These are phyloP conservation scores for Clavispora phyllophila DNA, from an alignment of 805 yeast species.

Conservation along the genomic window DNA sequence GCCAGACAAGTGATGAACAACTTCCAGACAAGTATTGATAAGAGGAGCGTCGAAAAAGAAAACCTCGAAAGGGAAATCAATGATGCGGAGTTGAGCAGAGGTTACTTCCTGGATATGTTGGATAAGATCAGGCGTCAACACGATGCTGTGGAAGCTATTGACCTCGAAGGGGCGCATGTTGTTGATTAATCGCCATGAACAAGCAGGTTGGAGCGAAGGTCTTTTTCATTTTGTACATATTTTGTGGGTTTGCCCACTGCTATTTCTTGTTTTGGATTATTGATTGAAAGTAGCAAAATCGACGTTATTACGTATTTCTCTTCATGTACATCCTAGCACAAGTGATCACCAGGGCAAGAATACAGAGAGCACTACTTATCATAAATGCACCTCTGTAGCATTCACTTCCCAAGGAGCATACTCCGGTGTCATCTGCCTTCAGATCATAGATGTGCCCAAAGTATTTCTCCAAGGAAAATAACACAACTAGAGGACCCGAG, in stretches of 20 bases:
- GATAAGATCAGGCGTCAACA: constrained; percentile 42
- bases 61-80: constrained; percentile 47
- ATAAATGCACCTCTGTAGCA: constrained; percentile 37
- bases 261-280: constrained; percentile 2
- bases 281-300: background rate
- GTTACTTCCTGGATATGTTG: constrained; percentile 49
- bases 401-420: constrained; percentile 32
- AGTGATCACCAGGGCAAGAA: constrained; percentile 20
- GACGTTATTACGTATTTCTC: constrained; percentile 4
- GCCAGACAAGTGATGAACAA: constrained; percentile 72
- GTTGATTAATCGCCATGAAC: constrained; percentile 26
- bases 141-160: constrained; percentile 36
- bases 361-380: constrained; percentile 25
- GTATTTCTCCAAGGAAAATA: constrained; percentile 48
- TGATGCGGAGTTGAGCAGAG: constrained; percentile 51
- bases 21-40: constrained; percentile 63
- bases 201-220: background rate
- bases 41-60: constrained; percentile 52
- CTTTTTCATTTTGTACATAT: background rate
- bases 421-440: constrained; percentile 35
- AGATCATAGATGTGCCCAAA: constrained; percentile 54
- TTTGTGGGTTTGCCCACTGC: constrained; percentile 1
- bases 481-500: constrained; percentile 59
- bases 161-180: constrained; percentile 37
- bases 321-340: constrained; percentile 24